Evolutionary conservation across 1,139 yeast species (phyloP).

Genomic region (Wickerhamomyces sp.): DNA sequence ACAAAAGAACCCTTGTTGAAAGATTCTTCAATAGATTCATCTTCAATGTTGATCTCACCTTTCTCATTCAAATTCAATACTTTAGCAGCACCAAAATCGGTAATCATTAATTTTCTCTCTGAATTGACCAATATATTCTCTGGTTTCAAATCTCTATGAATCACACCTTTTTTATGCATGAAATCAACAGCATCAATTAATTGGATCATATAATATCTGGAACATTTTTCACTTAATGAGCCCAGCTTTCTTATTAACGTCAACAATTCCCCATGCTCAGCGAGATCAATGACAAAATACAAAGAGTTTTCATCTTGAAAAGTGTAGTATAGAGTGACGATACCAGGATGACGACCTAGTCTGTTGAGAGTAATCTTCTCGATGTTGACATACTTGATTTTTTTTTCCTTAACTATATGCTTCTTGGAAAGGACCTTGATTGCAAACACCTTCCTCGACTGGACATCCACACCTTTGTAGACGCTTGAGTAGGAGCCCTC

Average conservation of each 20-base stretch:
- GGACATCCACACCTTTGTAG: conserved; percentile 75
- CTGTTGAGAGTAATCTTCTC: conserved; percentile 90
- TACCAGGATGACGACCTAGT: conserved; percentile 81
- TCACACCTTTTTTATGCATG: conserved; percentile 71
- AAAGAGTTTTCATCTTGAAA: conserved; percentile 87
- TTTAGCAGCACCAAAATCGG: conserved; percentile 81
- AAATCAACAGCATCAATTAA: conserved; percentile 59
- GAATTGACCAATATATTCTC: conserved; percentile 67
- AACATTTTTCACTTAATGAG: conserved; percentile 71
- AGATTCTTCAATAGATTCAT: conserved; percentile 9
- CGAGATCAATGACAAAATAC: conserved; percentile 89
- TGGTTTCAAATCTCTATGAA: conserved; percentile 79
- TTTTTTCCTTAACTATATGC: conserved; percentile 91
- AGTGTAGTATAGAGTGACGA: conserved; percentile 83
- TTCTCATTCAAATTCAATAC: conserved; percentile 40
- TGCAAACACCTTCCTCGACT: conserved; percentile 74
- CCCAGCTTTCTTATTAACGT: conserved; percentile 74
- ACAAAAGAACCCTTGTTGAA: conserved; percentile 55
- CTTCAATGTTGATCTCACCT: conserved; percentile 19
- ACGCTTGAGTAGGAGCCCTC: conserved; percentile 97
- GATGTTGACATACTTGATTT: conserved; percentile 92
- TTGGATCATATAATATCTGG: conserved; percentile 66
- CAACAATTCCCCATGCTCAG: conserved; percentile 87
- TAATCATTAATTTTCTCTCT: conserved; percentile 62
- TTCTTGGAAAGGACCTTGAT: conserved; percentile 87